phyloP scores from a whole-genome alignment of 306 rosid genomes.

The Herpetospermum pedunculosum region DNA sequence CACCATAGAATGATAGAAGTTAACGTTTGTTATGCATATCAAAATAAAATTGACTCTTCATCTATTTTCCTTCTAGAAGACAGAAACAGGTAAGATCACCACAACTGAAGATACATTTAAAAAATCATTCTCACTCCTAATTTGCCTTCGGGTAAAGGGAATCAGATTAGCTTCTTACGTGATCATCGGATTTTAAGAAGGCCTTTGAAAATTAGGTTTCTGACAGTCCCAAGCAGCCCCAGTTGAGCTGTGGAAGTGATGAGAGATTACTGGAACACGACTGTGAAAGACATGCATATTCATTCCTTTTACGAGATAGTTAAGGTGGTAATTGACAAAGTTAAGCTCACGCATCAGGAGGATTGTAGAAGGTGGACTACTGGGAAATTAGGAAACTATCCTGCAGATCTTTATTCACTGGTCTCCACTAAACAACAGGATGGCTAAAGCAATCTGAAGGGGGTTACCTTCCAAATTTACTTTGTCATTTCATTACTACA shows the following conservation, averaged over 20 bases:
- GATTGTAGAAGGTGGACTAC: neutral
- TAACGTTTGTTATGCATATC: neutral
- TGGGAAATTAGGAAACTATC: too few relatives aligned
- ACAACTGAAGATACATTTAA: neutral
- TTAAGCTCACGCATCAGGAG: neutral
- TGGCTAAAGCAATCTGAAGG: neutral
- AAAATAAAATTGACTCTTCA: neutral
- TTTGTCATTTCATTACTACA: too few relatives aligned
- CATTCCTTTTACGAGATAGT: neutral
- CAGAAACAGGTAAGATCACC: neutral
- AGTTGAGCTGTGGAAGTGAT: neutral
- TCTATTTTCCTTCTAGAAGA: neutral
- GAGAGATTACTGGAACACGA: neutral
- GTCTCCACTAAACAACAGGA: neutral
- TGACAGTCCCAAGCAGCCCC: neutral
- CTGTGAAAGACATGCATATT: neutral
- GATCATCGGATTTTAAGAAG: neutral
- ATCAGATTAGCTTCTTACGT: neutral
- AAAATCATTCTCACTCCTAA: neutral
- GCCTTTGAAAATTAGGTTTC: neutral
- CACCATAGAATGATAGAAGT: neutral
- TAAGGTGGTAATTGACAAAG: neutral
- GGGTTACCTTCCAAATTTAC: neutral
- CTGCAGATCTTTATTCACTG: neutral
- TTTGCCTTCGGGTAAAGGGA: neutral